phyloP scores from a whole-genome alignment of 768 basidiomycete species.

The Leccinum disarticulatum region DNA sequence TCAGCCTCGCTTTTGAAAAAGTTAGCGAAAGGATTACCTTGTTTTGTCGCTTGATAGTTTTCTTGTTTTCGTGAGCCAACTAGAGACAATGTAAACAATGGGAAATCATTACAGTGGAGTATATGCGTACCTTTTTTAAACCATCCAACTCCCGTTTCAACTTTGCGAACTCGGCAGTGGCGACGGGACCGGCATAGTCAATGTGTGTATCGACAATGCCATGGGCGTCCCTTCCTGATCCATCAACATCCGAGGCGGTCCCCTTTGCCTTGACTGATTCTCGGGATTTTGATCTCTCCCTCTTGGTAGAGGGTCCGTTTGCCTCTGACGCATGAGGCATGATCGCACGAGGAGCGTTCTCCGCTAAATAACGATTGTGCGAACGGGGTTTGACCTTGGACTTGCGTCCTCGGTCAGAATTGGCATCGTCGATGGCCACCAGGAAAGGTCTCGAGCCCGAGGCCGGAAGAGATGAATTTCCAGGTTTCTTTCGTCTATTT shows the following conservation, averaged over 20 bases:
- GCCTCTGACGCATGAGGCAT: constrained; percentile 12
- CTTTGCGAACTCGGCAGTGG: constrained; percentile 50
- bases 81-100: constrained; percentile 15
- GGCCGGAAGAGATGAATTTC: constrained; percentile 14
- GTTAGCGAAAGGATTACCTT: constrained; percentile 43
- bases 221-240: constrained; percentile 25
- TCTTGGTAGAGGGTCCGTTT: constrained; percentile 14
- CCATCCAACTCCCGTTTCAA: constrained; percentile 58
- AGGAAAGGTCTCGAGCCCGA: constrained; percentile 27
- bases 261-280: constrained; percentile 31
- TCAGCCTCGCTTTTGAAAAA: constrained; percentile 3
- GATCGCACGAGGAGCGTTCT: constrained; percentile 16
- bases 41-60: constrained; percentile 50
- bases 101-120: background rate
- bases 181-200: constrained; percentile 37
- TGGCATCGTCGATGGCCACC: constrained; percentile 28
- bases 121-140: constrained; percentile 44
- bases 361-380: constrained; percentile 24
- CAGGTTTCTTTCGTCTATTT: constrained; percentile 33
- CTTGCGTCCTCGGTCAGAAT: constrained; percentile 34
- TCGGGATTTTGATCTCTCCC: constrained; percentile 38
- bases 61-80: constrained; percentile 47
- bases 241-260: constrained; percentile 28
- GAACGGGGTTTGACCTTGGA: constrained; percentile 28
- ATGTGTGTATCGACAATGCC: constrained; percentile 13